Conservation (phyloP, 2,329 filamentous ascomycete species). For the Aspergillus ustus region DNA sequence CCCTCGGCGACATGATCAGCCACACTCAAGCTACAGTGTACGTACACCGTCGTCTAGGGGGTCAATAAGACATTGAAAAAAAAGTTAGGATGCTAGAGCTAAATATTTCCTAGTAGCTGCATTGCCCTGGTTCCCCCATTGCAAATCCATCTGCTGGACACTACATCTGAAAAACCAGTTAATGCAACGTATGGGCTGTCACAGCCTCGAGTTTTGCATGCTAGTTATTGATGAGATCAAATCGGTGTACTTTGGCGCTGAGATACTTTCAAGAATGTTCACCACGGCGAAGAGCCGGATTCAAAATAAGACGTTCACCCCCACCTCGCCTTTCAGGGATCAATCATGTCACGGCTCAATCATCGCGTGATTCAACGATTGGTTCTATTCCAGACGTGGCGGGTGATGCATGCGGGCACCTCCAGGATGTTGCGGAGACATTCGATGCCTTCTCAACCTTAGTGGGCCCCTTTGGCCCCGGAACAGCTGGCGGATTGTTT, state of each 20-base stretch:
- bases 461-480: too few relatives aligned
- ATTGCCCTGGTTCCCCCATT: conserved; percentile 6
- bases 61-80: neutral
- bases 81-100: conserved; percentile 55
- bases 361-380: too few relatives aligned
- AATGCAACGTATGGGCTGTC: conserved; percentile 4
- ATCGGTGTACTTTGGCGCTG: neutral
- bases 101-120: neutral
- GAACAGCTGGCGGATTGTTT: too few relatives aligned
- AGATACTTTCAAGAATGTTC: too few relatives aligned
- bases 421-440: too few relatives aligned
- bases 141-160: conserved; percentile 12
- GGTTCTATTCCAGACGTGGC: too few relatives aligned
- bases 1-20: neutral
- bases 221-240: conserved; percentile 9
- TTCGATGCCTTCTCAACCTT: too few relatives aligned
- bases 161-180: neutral
- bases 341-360: too few relatives aligned
- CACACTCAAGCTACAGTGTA: neutral
- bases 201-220: conserved; percentile 12
- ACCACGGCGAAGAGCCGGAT: too few relatives aligned
- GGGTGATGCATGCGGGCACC: too few relatives aligned
- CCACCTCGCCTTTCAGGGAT: too few relatives aligned
- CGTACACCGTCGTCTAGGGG: neutral
- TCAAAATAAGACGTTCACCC: too few relatives aligned